Conservation (phyloP, 176 grass and related monocot genomes). For the Paspalum vaginatum region DNA sequence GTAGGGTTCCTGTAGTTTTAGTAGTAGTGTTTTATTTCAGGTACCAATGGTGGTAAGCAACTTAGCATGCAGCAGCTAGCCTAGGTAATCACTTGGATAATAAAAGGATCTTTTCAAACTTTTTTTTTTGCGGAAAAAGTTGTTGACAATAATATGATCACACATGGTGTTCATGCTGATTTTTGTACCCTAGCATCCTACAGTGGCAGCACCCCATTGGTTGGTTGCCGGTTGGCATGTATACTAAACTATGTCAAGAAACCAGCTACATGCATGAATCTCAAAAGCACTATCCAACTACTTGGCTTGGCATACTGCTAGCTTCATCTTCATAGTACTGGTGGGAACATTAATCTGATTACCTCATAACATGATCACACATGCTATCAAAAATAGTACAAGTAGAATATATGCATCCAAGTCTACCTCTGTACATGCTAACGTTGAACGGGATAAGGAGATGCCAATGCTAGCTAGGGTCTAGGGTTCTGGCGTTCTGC, state of each 20-base stretch:
- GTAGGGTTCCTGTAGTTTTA: not conserved
- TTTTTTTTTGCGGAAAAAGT: not conserved
- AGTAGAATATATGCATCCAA: no score
- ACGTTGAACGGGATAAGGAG: not conserved
- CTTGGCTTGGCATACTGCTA: not conserved
- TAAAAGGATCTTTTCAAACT: not conserved
- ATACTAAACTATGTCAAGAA: not conserved
- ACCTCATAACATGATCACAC: slow-evolving; percentile 34
- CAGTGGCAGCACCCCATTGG: not conserved
- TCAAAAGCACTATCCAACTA: not conserved
- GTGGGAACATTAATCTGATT: slow-evolving; percentile 1
- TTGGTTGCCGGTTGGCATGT: not conserved
- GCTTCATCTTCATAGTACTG: no score
- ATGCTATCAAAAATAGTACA: not conserved
- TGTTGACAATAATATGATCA: not conserved
- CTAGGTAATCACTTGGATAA: not conserved
- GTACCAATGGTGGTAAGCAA: not conserved
- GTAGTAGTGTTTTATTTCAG: not conserved
- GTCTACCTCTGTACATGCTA: no score
- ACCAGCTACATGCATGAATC: not conserved
- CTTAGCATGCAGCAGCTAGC: slow-evolving; percentile 3
- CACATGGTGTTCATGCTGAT: not conserved
- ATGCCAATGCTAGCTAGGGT: not conserved
- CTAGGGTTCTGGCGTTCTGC: not conserved
- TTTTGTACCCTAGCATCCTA: not conserved